These are phyloP conservation scores for Isabelozyma gotoi DNA, from an alignment of 805 yeast genomes.

Conservation along the genomic window DNA sequence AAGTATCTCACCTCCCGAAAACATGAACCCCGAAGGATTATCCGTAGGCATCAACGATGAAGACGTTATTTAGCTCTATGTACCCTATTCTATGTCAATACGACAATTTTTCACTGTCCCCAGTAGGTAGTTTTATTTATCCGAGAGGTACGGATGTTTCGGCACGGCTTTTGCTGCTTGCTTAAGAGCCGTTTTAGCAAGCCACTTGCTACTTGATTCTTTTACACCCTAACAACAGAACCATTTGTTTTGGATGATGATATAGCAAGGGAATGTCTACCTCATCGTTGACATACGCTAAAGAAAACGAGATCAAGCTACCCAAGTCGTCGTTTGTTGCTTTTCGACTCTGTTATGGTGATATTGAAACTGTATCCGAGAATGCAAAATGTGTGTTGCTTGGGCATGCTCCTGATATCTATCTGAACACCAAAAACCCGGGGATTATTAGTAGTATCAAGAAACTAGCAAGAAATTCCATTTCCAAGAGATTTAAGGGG, in stretches of 20 bases:
- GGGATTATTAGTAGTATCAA: background rate
- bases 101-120: background rate
- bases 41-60: slow-evolving; percentile 39
- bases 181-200: too few species aligned
- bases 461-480: background rate
- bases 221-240: too few species aligned
- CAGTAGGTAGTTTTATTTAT: background rate
- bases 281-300: slow-evolving; percentile 1
- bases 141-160: background rate
- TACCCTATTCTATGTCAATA: background rate
- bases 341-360: slow-evolving; percentile 54
- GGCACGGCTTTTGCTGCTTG: too few species aligned
- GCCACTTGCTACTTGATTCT: too few species aligned
- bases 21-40: slow-evolving; percentile 58
- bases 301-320: slow-evolving; percentile 18
- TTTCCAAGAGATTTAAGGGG: background rate
- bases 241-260: background rate
- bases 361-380: slow-evolving; percentile 47
- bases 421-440: slow-evolving; percentile 42
- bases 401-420: slow-evolving; percentile 59
- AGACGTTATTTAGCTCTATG: slow-evolving; percentile 31
- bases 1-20: slow-evolving; percentile 75
- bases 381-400: slow-evolving; percentile 49
- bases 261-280: background rate
- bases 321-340: slow-evolving; percentile 63